Percentiles rank a stretch among this genome's conserved stretches.
phyloP scores from a whole-genome alignment of 2,329 filamentous ascomycete species.

The Karstenula rhodostoma region DNA sequence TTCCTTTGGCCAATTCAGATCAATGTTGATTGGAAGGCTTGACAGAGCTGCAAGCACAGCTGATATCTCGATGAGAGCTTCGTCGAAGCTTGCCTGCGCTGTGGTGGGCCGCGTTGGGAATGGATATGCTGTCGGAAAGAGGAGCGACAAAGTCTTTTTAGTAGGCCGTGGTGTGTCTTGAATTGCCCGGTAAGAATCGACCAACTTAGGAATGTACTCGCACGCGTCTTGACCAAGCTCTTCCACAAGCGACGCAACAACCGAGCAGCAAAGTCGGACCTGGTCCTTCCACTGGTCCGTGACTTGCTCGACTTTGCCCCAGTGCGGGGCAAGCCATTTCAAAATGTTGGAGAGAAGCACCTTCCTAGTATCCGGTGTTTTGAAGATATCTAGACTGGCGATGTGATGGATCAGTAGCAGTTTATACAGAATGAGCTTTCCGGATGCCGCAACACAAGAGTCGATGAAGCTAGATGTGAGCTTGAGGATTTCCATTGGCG shows the following conservation, averaged over 20 bases:
- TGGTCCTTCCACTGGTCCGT: slow-evolving; percentile 92
- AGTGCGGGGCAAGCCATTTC: slow-evolving; percentile 91
- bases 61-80: slow-evolving; percentile 86
- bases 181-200: slow-evolving; percentile 86
- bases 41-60: slow-evolving; percentile 85
- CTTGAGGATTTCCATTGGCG: slow-evolving; percentile 84
- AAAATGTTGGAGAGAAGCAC: slow-evolving; percentile 82
- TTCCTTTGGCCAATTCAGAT: slow-evolving; percentile 76
- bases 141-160: slow-evolving; percentile 74
- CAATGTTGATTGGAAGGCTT: slow-evolving; percentile 75
- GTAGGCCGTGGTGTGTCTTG: slow-evolving; percentile 68
- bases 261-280: slow-evolving; percentile 90
- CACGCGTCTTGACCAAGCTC: slow-evolving; percentile 82
- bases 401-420: slow-evolving; percentile 93
- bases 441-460: slow-evolving; percentile 84
- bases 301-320: slow-evolving; percentile 77
- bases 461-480: slow-evolving; percentile 95
- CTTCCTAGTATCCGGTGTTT: slow-evolving; percentile 76
- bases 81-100: slow-evolving; percentile 74
- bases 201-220: slow-evolving; percentile 88
- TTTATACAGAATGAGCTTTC: slow-evolving; percentile 91
- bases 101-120: slow-evolving; percentile 78
- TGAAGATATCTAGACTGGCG: slow-evolving; percentile 81
- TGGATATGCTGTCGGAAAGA: slow-evolving; percentile 90
- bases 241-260: slow-evolving; percentile 84